phyloP scores from a whole-genome alignment of 2,329 filamentous ascomycete genomes.

The Epicoccum sorghinum region DNA sequence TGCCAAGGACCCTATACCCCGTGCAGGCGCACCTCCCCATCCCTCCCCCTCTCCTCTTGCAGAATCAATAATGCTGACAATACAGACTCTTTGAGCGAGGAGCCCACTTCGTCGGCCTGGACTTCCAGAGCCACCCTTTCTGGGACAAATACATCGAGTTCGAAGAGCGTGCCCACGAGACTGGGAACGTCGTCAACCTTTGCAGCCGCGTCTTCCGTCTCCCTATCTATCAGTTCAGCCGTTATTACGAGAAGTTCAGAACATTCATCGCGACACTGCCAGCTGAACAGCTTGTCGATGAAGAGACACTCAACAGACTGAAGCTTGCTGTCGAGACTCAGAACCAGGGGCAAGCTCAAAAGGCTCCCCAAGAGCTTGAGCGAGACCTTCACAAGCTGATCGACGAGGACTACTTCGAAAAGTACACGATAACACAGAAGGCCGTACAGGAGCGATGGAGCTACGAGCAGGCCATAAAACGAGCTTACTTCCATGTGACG shows the following conservation, averaged over 20 bases:
- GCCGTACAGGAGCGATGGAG: conserved; percentile 95
- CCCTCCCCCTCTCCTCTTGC: conserved; percentile 8
- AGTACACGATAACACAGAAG: conserved; percentile 79
- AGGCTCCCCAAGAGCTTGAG: conserved; percentile 79
- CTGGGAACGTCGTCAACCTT: conserved; percentile 76
- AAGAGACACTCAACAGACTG: conserved; percentile 65
- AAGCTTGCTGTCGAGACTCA: conserved; percentile 40
- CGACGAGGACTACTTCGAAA: conserved; percentile 79
- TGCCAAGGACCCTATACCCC: conserved; percentile 13
- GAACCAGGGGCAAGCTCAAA: conserved; percentile 57
- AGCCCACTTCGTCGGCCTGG: conserved; percentile 81
- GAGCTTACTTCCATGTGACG: conserved; percentile 95
- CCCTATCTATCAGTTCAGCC: conserved; percentile 92
- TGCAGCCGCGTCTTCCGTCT: conserved; percentile 83
- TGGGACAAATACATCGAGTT: conserved; percentile 99
- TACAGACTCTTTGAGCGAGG: conserved; percentile 89
- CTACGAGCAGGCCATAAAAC: conserved; percentile 92
- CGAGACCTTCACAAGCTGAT: conserved; percentile 80
- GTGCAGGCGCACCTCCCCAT: conserved; percentile 26
- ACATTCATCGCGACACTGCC: conserved; percentile 74
- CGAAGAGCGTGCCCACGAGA: conserved; percentile 73
- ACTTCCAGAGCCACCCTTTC: conserved; percentile 93
- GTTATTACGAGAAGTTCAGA: conserved; percentile 92
- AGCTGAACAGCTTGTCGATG: conserved; percentile 72
- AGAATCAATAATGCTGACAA: conserved; percentile 18